Base-by-base conservation (phyloP, 345 rosid species). In the Cardamine resedifolia region DNA sequence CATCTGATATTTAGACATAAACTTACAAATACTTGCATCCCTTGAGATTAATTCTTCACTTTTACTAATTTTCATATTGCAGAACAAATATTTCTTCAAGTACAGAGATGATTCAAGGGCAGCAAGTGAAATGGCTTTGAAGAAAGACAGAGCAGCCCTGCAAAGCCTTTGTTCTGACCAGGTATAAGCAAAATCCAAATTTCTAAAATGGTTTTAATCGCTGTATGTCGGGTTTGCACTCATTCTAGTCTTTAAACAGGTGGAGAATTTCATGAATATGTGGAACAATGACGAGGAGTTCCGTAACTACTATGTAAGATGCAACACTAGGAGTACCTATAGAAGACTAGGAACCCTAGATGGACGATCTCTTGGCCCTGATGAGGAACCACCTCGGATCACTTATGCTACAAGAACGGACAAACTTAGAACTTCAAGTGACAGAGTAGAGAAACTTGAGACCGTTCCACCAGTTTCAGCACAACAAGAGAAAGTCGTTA, bases 271-370 rank as follows among this genome's bases (percentile, higher is more conserved):
- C 65, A 85, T 87, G 91, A 79, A 87, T 64, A 61, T 77, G 60
- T 90, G 92, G 96, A 87, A 85, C 72, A 78, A 65, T 44, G 70
- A 81, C 27, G 87, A 77, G 15, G 92, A 86, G 73, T 92, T 88
- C 74, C 87, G 96, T 49, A 81, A 64, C 45, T 83, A 88, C 47
- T 92, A 92, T 66, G 49, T 79, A 68, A 87, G 78, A 38, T 77
- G 82, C 85, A 92, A 88, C 67, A 41, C 76, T 4, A 84, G 81
- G 66, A 85, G 88, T 69, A 92, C 93, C 26, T 31, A 81, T 5
- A 81, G 86, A 84, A 90, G 96, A 81, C 63, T 92, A 60, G 85
- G 81, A 79, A 92, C 95, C 19, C 21, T 44, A 44, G 49, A 44
- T 44, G 43, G 43, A 38, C 43, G 43, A 38, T 38, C 43, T 52